phyloP scores from a whole-genome alignment of 176 grass and related monocot genomes.

The Zizania latifolia region DNA sequence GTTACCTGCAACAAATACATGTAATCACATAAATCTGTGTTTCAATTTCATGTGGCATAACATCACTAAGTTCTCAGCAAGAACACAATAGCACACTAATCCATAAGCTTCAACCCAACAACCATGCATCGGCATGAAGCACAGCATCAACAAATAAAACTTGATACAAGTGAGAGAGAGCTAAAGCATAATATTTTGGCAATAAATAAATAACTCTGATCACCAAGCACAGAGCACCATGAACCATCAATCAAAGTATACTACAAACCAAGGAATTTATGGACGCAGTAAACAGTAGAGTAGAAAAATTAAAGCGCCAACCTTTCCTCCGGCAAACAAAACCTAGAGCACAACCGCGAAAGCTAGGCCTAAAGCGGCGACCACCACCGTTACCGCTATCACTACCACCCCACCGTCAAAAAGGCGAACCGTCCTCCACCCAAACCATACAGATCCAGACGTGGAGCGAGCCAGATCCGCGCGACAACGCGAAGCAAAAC shows the following conservation, averaged over 20 bases:
- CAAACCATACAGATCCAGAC: slow-evolving; percentile 20
- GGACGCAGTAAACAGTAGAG: too few relatives aligned
- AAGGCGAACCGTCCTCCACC: background rate
- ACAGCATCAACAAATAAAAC: background rate
- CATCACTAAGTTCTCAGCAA: background rate
- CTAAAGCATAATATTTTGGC: background rate
- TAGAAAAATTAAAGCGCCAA: background rate
- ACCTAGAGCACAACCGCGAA: background rate
- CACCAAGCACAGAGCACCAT: background rate
- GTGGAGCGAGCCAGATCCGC: background rate
- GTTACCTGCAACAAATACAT: background rate
- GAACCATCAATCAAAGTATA: background rate
- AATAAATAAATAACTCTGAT: background rate
- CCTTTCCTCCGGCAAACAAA: background rate
- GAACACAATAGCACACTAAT: background rate
- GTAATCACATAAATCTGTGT: background rate
- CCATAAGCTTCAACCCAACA: background rate
- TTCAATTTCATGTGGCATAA: background rate
- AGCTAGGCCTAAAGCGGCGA: background rate
- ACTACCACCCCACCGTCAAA: background rate
- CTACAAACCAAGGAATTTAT: background rate
- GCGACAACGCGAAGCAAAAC: background rate
- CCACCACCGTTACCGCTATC: background rate
- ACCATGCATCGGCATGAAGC: background rate
- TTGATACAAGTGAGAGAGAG: background rate